Percentiles rank a stretch among this genome's conserved stretches.
phyloP scores from a whole-genome alignment of 805 yeast species.

The Pichia phayaonensis region DNA sequence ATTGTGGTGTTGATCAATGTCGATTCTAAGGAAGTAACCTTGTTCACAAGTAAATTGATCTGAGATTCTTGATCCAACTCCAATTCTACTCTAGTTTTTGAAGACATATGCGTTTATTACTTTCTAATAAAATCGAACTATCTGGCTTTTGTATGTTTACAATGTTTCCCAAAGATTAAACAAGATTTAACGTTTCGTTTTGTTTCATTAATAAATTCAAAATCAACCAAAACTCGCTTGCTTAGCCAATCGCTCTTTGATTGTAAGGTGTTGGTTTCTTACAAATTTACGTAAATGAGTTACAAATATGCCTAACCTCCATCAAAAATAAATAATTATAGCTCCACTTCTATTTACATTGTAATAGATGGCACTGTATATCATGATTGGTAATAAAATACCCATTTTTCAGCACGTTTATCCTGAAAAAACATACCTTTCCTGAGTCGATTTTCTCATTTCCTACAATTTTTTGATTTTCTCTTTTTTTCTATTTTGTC shows the following conservation, averaged over 20 bases:
- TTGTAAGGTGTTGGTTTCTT: too few species aligned
- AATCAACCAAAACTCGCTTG: background rate
- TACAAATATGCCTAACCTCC: too few species aligned
- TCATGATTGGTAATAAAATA: background rate
- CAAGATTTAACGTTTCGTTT: too few species aligned
- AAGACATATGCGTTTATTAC: background rate
- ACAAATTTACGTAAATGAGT: too few species aligned
- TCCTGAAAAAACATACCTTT: too few species aligned
- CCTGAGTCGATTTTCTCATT: background rate
- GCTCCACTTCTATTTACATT: background rate
- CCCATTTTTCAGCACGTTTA: background rate
- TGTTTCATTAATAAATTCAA: background rate
- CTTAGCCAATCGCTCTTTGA: background rate
- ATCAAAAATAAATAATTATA: too few species aligned
- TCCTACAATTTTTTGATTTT: background rate
- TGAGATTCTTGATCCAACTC: background rate
- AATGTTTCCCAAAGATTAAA: background rate
- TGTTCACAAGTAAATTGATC: background rate
- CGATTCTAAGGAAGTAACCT: slow-evolving; percentile 1
- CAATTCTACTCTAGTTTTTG: background rate
- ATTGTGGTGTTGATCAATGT: slow-evolving; percentile 12
- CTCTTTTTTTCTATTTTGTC: background rate
- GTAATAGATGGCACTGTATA: background rate
- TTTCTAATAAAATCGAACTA: background rate
- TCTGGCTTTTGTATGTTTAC: background rate